Conservation (phyloP, 257 asterid species). For the Fraxinus cuspidata region DNA sequence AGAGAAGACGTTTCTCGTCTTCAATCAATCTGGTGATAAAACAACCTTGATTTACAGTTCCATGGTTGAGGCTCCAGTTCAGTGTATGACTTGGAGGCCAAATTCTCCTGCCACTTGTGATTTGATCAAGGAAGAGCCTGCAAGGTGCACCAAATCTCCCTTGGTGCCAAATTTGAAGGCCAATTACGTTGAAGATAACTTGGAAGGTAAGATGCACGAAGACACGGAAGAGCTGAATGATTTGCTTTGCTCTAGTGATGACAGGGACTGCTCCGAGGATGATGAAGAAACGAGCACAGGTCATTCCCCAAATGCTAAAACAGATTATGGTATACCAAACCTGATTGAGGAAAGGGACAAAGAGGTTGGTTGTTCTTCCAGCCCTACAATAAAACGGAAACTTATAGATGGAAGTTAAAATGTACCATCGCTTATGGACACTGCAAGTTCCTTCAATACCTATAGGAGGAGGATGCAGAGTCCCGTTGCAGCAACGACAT, state of each 20-base stretch:
- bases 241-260: slow-evolving; percentile 69
- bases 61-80: slow-evolving; percentile 37
- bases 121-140: slow-evolving; percentile 36
- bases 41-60: slow-evolving; percentile 65
- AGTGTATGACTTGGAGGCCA: slow-evolving; percentile 36
- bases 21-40: slow-evolving; percentile 76
- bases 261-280: slow-evolving; percentile 47
- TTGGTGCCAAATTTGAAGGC: slow-evolving; percentile 26
- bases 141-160: slow-evolving; percentile 22
- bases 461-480: slow-evolving; percentile 60
- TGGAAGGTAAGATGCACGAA: slow-evolving; percentile 65
- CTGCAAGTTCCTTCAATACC: slow-evolving; percentile 37
- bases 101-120: slow-evolving; percentile 30
- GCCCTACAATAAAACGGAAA: slow-evolving; percentile 55
- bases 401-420: slow-evolving; percentile 37
- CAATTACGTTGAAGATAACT: slow-evolving; percentile 38
- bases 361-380: slow-evolving; percentile 61
- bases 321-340: slow-evolving; percentile 39
- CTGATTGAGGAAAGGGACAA: slow-evolving; percentile 46
- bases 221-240: slow-evolving; percentile 86
- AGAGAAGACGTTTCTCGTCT: slow-evolving; percentile 63
- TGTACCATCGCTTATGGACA: slow-evolving; percentile 23
- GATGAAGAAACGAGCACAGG: slow-evolving; percentile 86
- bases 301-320: slow-evolving; percentile 81
- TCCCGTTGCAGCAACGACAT: slow-evolving; percentile 50